Evolutionary conservation across 176 grass and related monocot genomes (phyloP), one percentile per base, ranked within the genome.

Genomic region (Oryza coarctata): DNA sequence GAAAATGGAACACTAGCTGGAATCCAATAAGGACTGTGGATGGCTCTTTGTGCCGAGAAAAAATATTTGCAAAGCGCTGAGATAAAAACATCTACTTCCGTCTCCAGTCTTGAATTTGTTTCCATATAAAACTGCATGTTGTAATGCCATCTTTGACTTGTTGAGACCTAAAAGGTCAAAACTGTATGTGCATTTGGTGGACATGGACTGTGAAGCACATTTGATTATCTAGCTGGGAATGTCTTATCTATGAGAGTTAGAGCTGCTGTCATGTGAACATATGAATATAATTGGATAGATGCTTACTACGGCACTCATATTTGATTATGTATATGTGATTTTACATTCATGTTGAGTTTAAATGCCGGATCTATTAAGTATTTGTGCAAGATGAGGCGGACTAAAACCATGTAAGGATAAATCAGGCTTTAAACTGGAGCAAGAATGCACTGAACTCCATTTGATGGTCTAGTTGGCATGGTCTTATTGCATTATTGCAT

Each of bases 61-160:
- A 68, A 49, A 17, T 68, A 23, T 70, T 41, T 61, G 63, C 75
- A 69, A 76, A 77, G 55, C 55, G 36, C 52, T 25, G 29, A 38
- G 49, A 30, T 20, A 60, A n/a, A 63, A 84, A 25, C 75, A 74
- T 70, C 31, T 62, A 5, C 58, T 34, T 41, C 39, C 62, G 25
- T 25, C 44, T 20, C 38, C 43, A 4, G 50, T 63, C 17, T 76
- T 41, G 52, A 35, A 77, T 25, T 25, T 34, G 39, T 26, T 82
- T 75, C 1, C 12, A 63, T 85, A 41, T 75, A 44, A 45, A 71
- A 28, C 5, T 61, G 71, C 25, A 6, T 55, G 15, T 57, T 34
- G 14, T 74, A 58, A 5, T 58, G 3, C 18, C 14, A 55, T 80
- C 63, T 15, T 49, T 55, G 43, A 65, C 6, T 17, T 55, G n/a